Evolutionary conservation across 345 rosid genomes (phyloP).

Genomic region (Limnanthes douglasii): DNA sequence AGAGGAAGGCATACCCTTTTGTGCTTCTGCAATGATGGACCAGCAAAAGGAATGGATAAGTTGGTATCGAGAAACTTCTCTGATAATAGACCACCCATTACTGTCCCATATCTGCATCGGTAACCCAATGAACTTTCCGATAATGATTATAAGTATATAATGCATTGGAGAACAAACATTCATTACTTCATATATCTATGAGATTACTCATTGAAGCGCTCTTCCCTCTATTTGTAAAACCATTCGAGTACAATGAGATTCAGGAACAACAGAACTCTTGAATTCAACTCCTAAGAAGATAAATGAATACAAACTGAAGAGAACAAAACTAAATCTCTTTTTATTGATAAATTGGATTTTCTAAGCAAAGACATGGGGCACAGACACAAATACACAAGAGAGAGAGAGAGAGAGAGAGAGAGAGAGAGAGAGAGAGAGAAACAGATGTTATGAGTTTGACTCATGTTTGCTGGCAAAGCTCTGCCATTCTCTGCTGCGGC

Average conservation of each 20-base stretch:
- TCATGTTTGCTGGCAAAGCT: constrained; percentile 82
- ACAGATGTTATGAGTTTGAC: constrained; percentile 85
- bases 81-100: constrained; percentile 91
- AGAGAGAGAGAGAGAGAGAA: constrained; percentile 18
- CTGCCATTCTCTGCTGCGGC: constrained; percentile 91
- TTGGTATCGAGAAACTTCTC: constrained; percentile 89
- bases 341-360: too few species aligned
- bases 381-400: too few species aligned
- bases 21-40: constrained; percentile 86
- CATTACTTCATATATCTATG: too few species aligned
- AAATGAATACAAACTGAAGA: neutral
- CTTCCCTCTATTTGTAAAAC: too few species aligned
- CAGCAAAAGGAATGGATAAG: constrained; percentile 72
- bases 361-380: too few species aligned
- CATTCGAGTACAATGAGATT: too few species aligned
- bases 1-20: constrained; percentile 59
- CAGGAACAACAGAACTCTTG: neutral
- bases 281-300: neutral
- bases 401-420: too few species aligned
- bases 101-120: constrained; percentile 70
- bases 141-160: too few species aligned
- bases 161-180: too few species aligned
- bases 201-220: too few species aligned
- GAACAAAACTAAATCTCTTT: neutral
- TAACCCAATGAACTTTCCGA: constrained; percentile 6